These are phyloP conservation scores for Pythium oligandrum DNA, from an alignment of 352 stramenopile species.

Conservation along the genomic window DNA sequence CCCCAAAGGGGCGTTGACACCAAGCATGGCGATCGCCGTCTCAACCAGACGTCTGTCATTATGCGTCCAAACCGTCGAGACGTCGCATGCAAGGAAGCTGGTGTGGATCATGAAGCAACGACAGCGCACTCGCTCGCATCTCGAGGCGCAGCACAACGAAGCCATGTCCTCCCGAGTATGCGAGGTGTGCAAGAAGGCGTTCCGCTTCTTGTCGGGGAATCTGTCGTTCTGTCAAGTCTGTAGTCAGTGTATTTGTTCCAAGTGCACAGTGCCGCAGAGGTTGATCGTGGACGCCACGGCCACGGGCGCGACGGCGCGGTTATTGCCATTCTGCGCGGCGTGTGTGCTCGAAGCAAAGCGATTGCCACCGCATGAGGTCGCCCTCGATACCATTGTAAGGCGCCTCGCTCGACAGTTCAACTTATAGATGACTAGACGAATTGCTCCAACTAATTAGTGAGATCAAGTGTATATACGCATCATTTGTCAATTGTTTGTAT, in stretches of 20 bases:
- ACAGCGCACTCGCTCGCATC: not conserved
- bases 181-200: not conserved
- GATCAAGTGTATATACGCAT: no score
- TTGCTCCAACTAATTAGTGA: no score
- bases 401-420: no score
- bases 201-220: not conserved
- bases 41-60: conserved; percentile 33
- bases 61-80: conserved; percentile 38
- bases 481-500: no score
- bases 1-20: conserved; percentile 24
- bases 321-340: no score
- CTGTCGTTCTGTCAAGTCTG: not conserved
- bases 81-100: conserved; percentile 61
- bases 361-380: no score
- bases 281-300: not conserved
- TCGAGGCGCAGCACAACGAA: no score
- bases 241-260: not conserved
- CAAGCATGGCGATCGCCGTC: conserved; percentile 25
- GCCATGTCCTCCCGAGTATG: no score
- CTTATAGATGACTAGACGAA: no score
- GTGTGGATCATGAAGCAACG: conserved; percentile 36
- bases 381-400: no score
- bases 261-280: not conserved
- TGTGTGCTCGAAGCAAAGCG: no score
- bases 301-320: no score